Conservation (phyloP, 352 stramenopile species). For the Pythium oligandrum region DNA sequence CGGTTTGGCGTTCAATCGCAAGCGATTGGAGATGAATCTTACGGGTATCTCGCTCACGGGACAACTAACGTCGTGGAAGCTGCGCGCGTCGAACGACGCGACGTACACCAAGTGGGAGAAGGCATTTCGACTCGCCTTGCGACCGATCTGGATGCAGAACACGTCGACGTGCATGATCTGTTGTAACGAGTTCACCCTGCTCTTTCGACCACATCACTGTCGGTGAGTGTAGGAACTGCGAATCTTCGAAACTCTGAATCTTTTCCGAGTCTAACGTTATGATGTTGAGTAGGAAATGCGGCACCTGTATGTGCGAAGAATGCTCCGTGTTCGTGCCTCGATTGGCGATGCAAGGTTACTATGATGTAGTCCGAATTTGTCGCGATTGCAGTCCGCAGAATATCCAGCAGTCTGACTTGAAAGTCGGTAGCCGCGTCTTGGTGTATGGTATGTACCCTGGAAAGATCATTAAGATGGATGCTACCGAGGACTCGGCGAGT, state of each 20-base stretch:
- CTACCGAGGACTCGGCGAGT: slow-evolving; percentile 50
- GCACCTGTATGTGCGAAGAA: slow-evolving; percentile 82
- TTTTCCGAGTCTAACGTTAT: too few species aligned
- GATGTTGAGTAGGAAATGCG: slow-evolving; percentile 45
- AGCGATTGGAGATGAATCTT: slow-evolving; percentile 80
- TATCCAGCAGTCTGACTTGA: slow-evolving; percentile 62
- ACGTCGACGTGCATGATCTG: slow-evolving; percentile 70
- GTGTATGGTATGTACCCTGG: slow-evolving; percentile 69
- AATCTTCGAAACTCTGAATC: too few species aligned
- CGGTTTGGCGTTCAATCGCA: slow-evolving; percentile 74
- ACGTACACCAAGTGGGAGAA: slow-evolving; percentile 80
- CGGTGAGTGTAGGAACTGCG: slow-evolving; percentile 24
- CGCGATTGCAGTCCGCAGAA: slow-evolving; percentile 72
- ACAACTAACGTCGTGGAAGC: slow-evolving; percentile 74
- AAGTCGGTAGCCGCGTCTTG: slow-evolving; percentile 65
- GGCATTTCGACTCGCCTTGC: slow-evolving; percentile 67
- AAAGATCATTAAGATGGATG: slow-evolving; percentile 57
- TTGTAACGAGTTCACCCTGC: slow-evolving; percentile 64
- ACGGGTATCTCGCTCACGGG: slow-evolving; percentile 73
- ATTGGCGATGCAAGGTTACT: slow-evolving; percentile 79
- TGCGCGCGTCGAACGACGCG: slow-evolving; percentile 62
- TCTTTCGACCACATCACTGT: slow-evolving; percentile 78
- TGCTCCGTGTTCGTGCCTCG: slow-evolving; percentile 74
- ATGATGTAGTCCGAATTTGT: slow-evolving; percentile 79
- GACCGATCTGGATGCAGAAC: slow-evolving; percentile 80